Evolutionary conservation across 1,139 yeast genomes (phyloP), one percentile per base, ranked within the genome.

Genomic region (Eremothecium gossypii): DNA sequence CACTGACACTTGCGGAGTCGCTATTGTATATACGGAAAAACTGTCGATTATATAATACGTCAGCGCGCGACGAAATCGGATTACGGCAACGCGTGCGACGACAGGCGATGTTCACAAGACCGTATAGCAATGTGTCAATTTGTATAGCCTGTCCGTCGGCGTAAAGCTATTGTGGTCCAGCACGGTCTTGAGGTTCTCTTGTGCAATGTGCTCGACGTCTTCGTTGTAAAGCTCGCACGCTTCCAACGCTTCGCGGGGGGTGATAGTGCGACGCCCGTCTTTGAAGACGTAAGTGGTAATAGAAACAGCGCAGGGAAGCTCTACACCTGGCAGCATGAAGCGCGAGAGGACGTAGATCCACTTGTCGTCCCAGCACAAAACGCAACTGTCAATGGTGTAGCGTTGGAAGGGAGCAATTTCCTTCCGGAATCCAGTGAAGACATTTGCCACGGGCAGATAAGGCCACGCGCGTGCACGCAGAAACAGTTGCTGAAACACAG

Each of bases 311-410:
- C 35, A 32, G 43, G 78, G 72, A 14, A 76, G 54, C 4, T 55
- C 51, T 39, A 68, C 67, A 7, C 66, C 70, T 32, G 63, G 64
- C 38, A 55, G 55, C 11, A 61, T 55, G 53, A 85, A 83, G 52
- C 76, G 72, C 28, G 84, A 76, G 38, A 83, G 53, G 11, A 84
- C 75, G 58, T 77, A 86, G 11, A 89, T 55, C 96, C 96, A 86
- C 61, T 87, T 87, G 30, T 73, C 68, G 62, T 85, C 93, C 96
- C 96, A 87, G 8, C 94, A 84, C 10, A 83, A 63, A 27, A 89
- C 70, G 41, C 77, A 68, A 2, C 83, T 73, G 35, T 68, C 67
- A 27, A 87, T 68, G 4, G 67, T 54, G 59, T 78, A 89, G 30
- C 57, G 55, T 45, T 74, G 76, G 55, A 79, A 83, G 1, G 89